Base-by-base conservation (phyloP, 2,329 filamentous ascomycete genomes). In the Xylaria sp. region DNA sequence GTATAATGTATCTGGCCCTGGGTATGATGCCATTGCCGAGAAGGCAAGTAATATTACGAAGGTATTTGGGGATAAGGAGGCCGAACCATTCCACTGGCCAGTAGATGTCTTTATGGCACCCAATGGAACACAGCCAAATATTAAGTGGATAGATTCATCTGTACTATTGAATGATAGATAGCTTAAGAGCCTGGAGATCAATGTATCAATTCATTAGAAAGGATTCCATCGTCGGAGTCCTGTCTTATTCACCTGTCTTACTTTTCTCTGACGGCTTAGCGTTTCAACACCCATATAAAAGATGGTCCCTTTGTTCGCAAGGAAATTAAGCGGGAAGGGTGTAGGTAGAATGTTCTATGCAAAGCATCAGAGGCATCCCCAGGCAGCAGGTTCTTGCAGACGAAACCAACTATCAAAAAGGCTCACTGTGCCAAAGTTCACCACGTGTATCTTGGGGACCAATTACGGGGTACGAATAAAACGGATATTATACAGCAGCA, bases 21-120 rank as follows among this genome's bases (percentile, higher is more conserved):
- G 73, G 37, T 73, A 72, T 44, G 71, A 73, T 60, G 72, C 54
- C 18, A 69, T 15, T 34, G 74, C 66, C 18, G 74, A 74, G 65
- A 66, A 52, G 58, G 72, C 57, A 52, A 71, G 58, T 57, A 73
- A 72, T 57, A 62, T 72, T 54, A 73, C 72, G 20, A 64, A 52
- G 60, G 64, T 74, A 28, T 72, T 74, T 48, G 41, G 50, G 15
- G 10, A 39, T 18, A 32, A 65, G 28, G 46, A 73, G 58, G 72
- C 68, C 12, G 65, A 57, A 15, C 69, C 72, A 1, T 75, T 72
- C 41, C 70, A 69, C 4, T 57, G 50, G 48, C 74, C 74, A 13
- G 64, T 69, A 1, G 70, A 74, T 65, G 73, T 75, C 44, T 75
- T 75, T 48, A 69, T 72, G 72, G 70, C 70, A 18, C 66, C 72